These are phyloP conservation scores for Penicillium glabrum DNA, from an alignment of 2,329 filamentous ascomycete genomes.

Conservation along the genomic window DNA sequence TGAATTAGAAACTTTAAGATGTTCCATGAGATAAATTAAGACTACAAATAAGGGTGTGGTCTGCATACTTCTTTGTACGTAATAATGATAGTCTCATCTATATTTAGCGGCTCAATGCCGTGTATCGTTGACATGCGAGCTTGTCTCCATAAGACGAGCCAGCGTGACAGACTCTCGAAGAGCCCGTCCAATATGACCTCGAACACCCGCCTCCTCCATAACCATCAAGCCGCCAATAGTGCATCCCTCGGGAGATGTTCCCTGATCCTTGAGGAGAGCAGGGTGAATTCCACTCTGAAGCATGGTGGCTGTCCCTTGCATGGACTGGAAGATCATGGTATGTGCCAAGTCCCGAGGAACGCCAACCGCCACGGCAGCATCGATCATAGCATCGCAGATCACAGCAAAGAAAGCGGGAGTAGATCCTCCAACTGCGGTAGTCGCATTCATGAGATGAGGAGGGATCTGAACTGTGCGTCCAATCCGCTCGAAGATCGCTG, in stretches of 20 bases:
- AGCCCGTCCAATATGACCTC: constrained; percentile 56
- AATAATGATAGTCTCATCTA: not conserved
- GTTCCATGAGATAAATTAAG: not conserved
- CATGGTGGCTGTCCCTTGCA: constrained; percentile 60
- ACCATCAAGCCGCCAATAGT: constrained; percentile 63
- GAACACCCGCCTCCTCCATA: constrained; percentile 58
- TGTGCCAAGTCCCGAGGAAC: constrained; percentile 60
- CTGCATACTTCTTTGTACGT: too few species aligned
- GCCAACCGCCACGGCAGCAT: constrained; percentile 64
- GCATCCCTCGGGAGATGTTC: constrained; percentile 62
- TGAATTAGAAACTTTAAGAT: not conserved
- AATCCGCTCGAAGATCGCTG: constrained; percentile 54
- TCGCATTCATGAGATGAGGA: constrained; percentile 55
- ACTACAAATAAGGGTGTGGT: too few species aligned
- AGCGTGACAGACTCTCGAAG: constrained; percentile 61
- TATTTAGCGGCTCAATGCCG: constrained; percentile 12
- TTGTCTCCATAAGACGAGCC: constrained; percentile 52
- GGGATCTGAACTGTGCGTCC: constrained; percentile 52
- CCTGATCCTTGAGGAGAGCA: constrained; percentile 60
- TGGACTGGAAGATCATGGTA: constrained; percentile 62
- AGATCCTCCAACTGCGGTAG: constrained; percentile 60
- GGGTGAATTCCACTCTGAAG: constrained; percentile 61
- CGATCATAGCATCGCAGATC: constrained; percentile 59
- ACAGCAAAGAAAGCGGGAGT: constrained; percentile 63
- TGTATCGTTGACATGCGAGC: constrained; percentile 25